Evolutionary conservation across 495 filamentous ascomycete genomes (phyloP).

Genomic region (Tuber indicum): DNA sequence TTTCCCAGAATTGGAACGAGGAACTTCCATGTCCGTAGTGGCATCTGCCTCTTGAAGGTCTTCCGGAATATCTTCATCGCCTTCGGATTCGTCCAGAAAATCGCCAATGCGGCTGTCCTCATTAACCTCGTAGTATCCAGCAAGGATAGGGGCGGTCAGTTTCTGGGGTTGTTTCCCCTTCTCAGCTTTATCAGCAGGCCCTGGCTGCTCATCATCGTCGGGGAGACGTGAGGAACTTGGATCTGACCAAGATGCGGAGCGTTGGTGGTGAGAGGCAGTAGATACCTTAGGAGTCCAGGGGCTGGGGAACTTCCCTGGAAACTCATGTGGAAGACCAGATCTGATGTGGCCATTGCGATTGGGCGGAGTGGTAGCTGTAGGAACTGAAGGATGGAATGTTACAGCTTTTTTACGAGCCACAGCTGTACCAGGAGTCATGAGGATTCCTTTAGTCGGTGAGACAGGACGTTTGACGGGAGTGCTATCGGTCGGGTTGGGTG

Average conservation of each 20-base stretch:
- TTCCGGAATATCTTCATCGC: conserved; percentile 40
- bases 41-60: conserved; percentile 51
- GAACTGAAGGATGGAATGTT: conserved; percentile 57
- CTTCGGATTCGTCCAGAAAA: conserved; percentile 27
- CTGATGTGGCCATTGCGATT: conserved; percentile 43
- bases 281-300: conserved; percentile 53
- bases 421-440: conserved; percentile 81
- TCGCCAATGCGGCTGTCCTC: conserved; percentile 35
- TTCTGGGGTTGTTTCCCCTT: conserved; percentile 33
- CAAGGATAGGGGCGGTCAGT: conserved; percentile 34
- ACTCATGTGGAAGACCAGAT: conserved; percentile 50
- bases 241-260: conserved; percentile 44
- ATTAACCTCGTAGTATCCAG: conserved; percentile 39
- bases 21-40: conserved; percentile 71
- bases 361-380: conserved; percentile 36
- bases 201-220: conserved; percentile 39
- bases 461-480: conserved; percentile 42
- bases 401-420: conserved; percentile 75
- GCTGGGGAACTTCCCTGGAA: conserved; percentile 57
- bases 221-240: conserved; percentile 27
- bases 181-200: conserved; percentile 41
- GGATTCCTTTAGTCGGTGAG: conserved; percentile 72
- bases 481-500: conserved; percentile 39
- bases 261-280: conserved; percentile 50
- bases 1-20: conserved; percentile 74